Percentiles rank a stretch among this genome's conserved stretches.
Evolutionary conservation across 2,329 filamentous ascomycete species (phyloP).

Genomic region (Arthrinium puccinioides): DNA sequence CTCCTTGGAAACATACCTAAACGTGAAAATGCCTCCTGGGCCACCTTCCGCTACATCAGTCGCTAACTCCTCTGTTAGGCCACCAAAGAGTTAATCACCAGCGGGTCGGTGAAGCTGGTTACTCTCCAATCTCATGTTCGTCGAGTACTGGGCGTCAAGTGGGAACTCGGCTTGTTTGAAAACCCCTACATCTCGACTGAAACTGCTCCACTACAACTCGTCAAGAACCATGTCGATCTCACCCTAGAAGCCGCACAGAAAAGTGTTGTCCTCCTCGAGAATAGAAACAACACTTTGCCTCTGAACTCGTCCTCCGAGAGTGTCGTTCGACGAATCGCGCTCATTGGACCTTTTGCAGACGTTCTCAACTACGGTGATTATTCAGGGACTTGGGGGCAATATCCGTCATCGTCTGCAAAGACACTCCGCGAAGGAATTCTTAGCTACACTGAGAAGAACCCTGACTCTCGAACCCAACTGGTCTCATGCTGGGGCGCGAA

Average conservation of each 20-base stretch:
- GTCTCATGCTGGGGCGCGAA: constrained; percentile 34
- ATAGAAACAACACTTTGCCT: constrained; percentile 30
- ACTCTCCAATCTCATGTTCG: constrained; percentile 28
- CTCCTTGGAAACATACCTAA: constrained; percentile 28
- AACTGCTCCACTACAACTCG: constrained; percentile 26
- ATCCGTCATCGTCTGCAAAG: constrained; percentile 27
- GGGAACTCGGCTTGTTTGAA: constrained; percentile 34
- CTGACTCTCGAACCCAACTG: no score
- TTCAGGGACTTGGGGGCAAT: constrained; percentile 32
- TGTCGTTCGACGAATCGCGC: constrained; percentile 25
- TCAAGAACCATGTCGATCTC: constrained; percentile 24
- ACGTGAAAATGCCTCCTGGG: constrained; percentile 11
- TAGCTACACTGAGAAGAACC: constrained; percentile 16
- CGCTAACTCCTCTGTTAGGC: background rate
- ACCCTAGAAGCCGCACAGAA: constrained; percentile 34
- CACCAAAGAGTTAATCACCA: constrained; percentile 10
- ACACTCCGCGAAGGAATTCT: constrained; percentile 31
- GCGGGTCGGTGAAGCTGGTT: constrained; percentile 17
- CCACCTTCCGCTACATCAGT: background rate
- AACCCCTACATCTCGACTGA: constrained; percentile 27
- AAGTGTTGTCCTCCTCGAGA: constrained; percentile 34
- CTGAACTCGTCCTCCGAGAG: constrained; percentile 17
- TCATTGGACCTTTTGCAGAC: constrained; percentile 33
- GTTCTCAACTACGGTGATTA: constrained; percentile 36
- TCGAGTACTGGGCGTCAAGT: constrained; percentile 31